These are phyloP conservation scores for Rhizophlyctis rosea DNA, from an alignment of 192 early-diverging fungal genomes.

Conservation along the genomic window DNA sequence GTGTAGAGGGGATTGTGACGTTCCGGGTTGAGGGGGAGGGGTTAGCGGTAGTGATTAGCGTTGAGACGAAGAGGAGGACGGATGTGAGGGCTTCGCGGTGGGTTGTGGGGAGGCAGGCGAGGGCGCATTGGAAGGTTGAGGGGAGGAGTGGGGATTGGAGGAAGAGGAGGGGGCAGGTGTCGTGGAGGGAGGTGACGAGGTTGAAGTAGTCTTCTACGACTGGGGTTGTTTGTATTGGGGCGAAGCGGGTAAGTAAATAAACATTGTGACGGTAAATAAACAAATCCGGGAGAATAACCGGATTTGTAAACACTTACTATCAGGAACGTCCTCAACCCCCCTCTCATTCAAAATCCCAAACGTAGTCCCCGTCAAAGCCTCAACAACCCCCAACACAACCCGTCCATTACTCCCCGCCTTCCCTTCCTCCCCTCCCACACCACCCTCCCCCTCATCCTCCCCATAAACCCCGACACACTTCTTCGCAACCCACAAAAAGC, in stretches of 20 bases:
- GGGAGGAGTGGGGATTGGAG: constrained; percentile 53
- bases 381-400: constrained; percentile 55
- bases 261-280: too few species aligned
- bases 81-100: constrained; percentile 29
- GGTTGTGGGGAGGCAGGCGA: constrained; percentile 49
- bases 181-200: constrained; percentile 48
- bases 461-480: constrained; percentile 66
- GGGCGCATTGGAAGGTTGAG: constrained; percentile 59
- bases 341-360: constrained; percentile 53
- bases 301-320: constrained; percentile 49
- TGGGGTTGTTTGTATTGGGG: constrained; percentile 32
- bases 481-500: constrained; percentile 78
- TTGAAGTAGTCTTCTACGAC: constrained; percentile 78
- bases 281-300: constrained; percentile 1
- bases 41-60: constrained; percentile 17
- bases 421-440: too few species aligned
- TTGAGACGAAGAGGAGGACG: constrained; percentile 19
- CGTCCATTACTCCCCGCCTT: constrained; percentile 4
- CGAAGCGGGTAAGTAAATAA: too few species aligned
- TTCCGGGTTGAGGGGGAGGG: constrained; percentile 7
- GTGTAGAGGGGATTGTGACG: constrained; percentile 14
- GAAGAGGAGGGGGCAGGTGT: constrained; percentile 50
- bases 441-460: constrained; percentile 44
- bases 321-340: constrained; percentile 52
- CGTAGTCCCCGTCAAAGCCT: constrained; percentile 61